These are phyloP conservation scores for Fraxinus sp. DNA, from an alignment of 305 asterid species.

Conservation along the genomic window DNA sequence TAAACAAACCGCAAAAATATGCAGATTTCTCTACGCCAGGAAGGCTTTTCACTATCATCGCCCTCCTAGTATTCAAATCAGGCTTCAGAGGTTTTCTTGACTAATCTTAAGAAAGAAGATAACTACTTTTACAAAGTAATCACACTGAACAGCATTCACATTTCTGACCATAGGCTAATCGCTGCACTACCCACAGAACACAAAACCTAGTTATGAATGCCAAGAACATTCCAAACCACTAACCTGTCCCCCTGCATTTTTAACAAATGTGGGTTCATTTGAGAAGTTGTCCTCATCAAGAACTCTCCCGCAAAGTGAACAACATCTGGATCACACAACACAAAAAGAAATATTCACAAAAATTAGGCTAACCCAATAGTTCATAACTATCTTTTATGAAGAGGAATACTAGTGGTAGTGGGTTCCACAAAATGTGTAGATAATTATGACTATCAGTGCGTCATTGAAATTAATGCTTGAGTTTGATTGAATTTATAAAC, in stretches of 20 bases:
- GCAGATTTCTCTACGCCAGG: background rate
- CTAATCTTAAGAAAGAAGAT: background rate
- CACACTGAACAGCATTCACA: background rate
- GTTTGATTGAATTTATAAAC: background rate
- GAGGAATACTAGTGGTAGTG: background rate
- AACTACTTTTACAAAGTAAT: slow-evolving; percentile 1
- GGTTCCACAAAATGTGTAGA: background rate
- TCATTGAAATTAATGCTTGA: background rate
- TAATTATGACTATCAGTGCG: background rate
- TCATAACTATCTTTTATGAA: background rate
- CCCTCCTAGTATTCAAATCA: background rate
- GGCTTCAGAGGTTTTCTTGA: background rate
- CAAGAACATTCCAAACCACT: slow-evolving; percentile 12
- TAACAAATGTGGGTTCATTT: slow-evolving; percentile 53
- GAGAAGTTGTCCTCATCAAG: slow-evolving; percentile 49
- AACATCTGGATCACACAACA: slow-evolving; percentile 45
- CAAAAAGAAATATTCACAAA: background rate
- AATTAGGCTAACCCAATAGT: background rate
- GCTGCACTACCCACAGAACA: background rate
- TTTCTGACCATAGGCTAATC: background rate
- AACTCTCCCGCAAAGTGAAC: slow-evolving; percentile 63
- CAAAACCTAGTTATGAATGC: background rate
- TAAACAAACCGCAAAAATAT: background rate
- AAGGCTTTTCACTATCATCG: background rate
- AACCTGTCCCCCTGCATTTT: slow-evolving; percentile 66